Evolutionary conservation across 331 rosid species (phyloP), one percentile per base, ranked within the genome.

Genomic region (Prunus yedoensis): DNA sequence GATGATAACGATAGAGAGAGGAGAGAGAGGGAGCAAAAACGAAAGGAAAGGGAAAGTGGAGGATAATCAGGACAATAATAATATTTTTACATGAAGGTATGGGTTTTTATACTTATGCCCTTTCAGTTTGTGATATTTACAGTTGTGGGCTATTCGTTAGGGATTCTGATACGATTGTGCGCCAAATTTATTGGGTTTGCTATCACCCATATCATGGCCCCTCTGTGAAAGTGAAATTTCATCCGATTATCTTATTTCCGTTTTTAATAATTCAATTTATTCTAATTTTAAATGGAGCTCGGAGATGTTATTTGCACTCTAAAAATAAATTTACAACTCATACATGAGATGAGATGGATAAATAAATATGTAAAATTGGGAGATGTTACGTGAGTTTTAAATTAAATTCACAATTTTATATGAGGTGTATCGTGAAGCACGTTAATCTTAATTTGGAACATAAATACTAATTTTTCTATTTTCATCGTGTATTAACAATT

Each of bases 31-130:
- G 54, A 18, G 28, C 23, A 2, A 52, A 5, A 28, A 30, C 27
- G 17, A 52, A 47, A 38, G 43, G 2, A 18, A 28, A 23, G 1
- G 16, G 4, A 43, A 32, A 77, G 25, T 32, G 0, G 15, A 5
- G 18, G 74, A 32, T 46, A 45, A 75, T 66, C 72, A 57, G 69
- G 69, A 30, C 47, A 28, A 66, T 66, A 62, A 12, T 15, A 9
- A 16, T 62, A 47, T 13, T 28, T 50, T 60, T 60, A 30, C 32
- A 18, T 32, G 59, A 15, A 27, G 38, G 10, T n/a, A 1, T 32
- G 9, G 2, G 43, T 17, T 18, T 74, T 54, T 66, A 62, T 75
- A 47, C 5, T 54, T 18, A 1, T 12, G 78, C 47, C 83, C 83
- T 35, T 59, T 0, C 14, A 71, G 15, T 62, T 23, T 52, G 1